Percentiles rank a stretch among this genome's conserved stretches.
Evolutionary conservation across 148 eudicot genomes (phyloP).

Genomic region (Cornus kousa): DNA sequence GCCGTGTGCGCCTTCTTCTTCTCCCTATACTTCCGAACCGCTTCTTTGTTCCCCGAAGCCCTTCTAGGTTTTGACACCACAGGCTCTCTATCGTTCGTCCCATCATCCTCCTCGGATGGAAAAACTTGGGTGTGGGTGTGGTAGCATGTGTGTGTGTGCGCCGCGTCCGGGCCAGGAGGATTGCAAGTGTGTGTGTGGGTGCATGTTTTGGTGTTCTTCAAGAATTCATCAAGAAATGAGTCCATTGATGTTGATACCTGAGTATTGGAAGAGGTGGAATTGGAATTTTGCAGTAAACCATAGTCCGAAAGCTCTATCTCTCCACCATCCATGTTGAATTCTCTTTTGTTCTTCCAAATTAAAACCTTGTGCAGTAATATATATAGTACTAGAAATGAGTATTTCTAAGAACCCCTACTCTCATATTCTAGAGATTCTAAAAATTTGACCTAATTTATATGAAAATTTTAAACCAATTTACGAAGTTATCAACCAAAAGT

Average conservation of each 20-base stretch:
- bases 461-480: not conserved
- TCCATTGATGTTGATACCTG: conserved; percentile 32
- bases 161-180: conserved; percentile 53
- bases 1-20: conserved; percentile 69
- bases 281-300: conserved; percentile 26
- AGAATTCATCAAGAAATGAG: conserved; percentile 41
- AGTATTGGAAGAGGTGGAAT: conserved; percentile 21
- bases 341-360: not conserved
- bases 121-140: conserved; percentile 57
- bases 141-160: conserved; percentile 64
- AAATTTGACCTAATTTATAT: not conserved
- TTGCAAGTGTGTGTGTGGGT: conserved; percentile 70
- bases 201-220: conserved; percentile 47
- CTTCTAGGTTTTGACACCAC: conserved; percentile 22
- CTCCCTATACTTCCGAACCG: conserved; percentile 70
- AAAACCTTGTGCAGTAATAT: not conserved
- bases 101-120: conserved; percentile 29
- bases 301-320: conserved; percentile 43
- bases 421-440: not conserved
- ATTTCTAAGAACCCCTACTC: not conserved
- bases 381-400: not conserved
- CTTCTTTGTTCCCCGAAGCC: conserved; percentile 61
- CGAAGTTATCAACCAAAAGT: not conserved
- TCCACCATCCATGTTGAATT: conserved; percentile 42
- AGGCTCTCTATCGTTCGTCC: conserved; percentile 1